Percentiles rank a stretch among this genome's conserved stretches.
Evolutionary conservation across 164 flowering plant genomes (phyloP).

Genomic region (Vitis cinerea): DNA sequence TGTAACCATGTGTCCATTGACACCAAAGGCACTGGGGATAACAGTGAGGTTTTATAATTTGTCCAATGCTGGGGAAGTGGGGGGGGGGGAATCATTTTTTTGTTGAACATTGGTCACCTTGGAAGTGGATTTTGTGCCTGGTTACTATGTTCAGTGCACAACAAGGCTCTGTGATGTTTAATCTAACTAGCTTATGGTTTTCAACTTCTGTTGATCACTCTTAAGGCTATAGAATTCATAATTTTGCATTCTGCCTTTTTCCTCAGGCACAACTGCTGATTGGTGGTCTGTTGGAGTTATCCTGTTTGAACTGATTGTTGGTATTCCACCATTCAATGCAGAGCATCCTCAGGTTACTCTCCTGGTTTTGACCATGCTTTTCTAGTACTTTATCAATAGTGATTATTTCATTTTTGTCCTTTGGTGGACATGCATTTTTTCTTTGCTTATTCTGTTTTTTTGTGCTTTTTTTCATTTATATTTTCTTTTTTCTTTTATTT

Average conservation of each 20-base stretch:
- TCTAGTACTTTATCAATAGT: not conserved
- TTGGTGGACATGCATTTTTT: not conserved
- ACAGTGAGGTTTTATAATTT: no score
- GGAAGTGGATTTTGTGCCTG: no score
- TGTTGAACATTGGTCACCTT: no score
- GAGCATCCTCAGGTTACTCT: conserved; percentile 92
- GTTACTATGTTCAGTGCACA: no score
- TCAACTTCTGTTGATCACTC: conserved; percentile 6
- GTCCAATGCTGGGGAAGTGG: no score
- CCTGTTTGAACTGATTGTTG: conserved; percentile 90
- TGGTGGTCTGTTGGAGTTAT: conserved; percentile 99
- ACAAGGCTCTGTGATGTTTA: no score
- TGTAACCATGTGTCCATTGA: no score
- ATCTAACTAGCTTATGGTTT: not conserved
- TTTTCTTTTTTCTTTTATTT: not conserved
- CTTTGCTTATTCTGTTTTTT: conserved; percentile 1
- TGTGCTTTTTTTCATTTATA: not conserved
- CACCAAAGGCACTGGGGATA: no score
- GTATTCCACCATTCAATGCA: conserved; percentile 98
- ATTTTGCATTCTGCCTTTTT: conserved; percentile 6
- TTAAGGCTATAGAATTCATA: not conserved
- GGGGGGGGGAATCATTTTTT: no score
- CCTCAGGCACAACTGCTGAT: conserved; percentile 90
- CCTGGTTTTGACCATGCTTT: not conserved
- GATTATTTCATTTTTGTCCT: not conserved